Base-by-base conservation (phyloP, 805 yeast genomes). In the Candida bentonensis region DNA sequence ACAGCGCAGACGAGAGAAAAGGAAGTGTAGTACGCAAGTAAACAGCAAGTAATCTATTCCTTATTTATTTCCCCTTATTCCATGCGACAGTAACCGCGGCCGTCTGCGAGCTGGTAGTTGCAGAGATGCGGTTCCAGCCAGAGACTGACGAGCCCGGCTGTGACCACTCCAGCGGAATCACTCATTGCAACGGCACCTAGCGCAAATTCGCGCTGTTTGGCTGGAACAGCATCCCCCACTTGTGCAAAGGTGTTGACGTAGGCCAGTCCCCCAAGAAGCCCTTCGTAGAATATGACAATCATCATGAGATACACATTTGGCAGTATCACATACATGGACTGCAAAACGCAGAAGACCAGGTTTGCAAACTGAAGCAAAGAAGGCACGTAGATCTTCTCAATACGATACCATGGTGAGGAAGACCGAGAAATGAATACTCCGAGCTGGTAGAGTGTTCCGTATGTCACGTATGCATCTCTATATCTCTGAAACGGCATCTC, bases 371-470 rank as follows among this genome's bases (percentile, higher is more conserved):
- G 98, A 34, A 89, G 65, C 0, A 71, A 23, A 0, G 95, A 72
- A 4, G 87, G 73, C 17, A 74, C 34, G 59, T 79, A 78, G 3
- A 89, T 65, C 5, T 68, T 65, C 43, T 61, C 67, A 30, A 88
- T 60, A 41, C 94, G 66, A 22, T 83, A 53, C 46, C 79, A 66
- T 2, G 78, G 67, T 0, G 84, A 79, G 1, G 95, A 84, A 0
- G 96, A 84, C 46, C 97, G 68, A 2, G 96, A 86, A 1, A 89
- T 72, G 55, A 89, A 87, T 0, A 89, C 98, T 5, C 98, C 98
- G 2, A 86, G 57, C 59, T 89, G 97, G 54, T 89, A 89, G 3
- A 88, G 60, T 2, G 94, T 80, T 4, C 95, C 94, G 57, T 89
- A 89, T 0, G 86, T 77, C 13, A 89, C 97, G 59, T 89, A 89